phyloP scores from a whole-genome alignment of 352 stramenopile genomes.

The Globisporangium radiosum region DNA sequence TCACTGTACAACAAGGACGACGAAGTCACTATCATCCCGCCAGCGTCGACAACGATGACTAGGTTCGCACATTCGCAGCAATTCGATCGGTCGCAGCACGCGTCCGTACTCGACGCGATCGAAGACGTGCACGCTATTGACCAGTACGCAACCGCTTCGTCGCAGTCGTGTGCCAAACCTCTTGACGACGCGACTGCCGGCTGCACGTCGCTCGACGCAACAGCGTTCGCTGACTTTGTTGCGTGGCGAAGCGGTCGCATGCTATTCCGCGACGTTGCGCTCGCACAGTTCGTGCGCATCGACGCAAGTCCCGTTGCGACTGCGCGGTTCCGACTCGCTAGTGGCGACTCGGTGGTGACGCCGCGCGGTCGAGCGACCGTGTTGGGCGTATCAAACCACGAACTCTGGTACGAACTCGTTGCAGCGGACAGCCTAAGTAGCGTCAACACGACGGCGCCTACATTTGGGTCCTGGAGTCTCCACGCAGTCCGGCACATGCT shows the following conservation, averaged over 20 bases:
- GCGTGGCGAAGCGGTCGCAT: slow-evolving; percentile 20
- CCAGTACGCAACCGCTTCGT: slow-evolving; percentile 10
- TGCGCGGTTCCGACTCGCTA: slow-evolving; percentile 30
- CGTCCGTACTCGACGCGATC: slow-evolving; percentile 31
- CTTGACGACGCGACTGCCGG: neutral
- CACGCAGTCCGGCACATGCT: slow-evolving; percentile 41
- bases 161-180: neutral
- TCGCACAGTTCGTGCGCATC: slow-evolving; percentile 30
- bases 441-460: neutral
- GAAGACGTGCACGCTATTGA: slow-evolving; percentile 22
- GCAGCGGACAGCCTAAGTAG: neutral
- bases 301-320: slow-evolving; percentile 20
- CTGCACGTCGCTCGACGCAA: slow-evolving; percentile 13
- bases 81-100: slow-evolving; percentile 21
- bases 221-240: slow-evolving; percentile 22
- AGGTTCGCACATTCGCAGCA: slow-evolving; percentile 1
- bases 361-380: slow-evolving; percentile 50
- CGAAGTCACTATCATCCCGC: slow-evolving; percentile 66
- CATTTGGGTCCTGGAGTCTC: slow-evolving; percentile 41
- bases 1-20: slow-evolving; percentile 92
- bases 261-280: slow-evolving; percentile 25
- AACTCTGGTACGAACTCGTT: slow-evolving; percentile 59
- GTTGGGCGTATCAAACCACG: slow-evolving; percentile 49
- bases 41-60: slow-evolving; percentile 7
- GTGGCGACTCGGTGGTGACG: slow-evolving; percentile 55